Evolutionary conservation across 768 basidiomycete species (phyloP), one percentile per base, ranked within the genome.

Genomic region (Hericium coralloides): DNA sequence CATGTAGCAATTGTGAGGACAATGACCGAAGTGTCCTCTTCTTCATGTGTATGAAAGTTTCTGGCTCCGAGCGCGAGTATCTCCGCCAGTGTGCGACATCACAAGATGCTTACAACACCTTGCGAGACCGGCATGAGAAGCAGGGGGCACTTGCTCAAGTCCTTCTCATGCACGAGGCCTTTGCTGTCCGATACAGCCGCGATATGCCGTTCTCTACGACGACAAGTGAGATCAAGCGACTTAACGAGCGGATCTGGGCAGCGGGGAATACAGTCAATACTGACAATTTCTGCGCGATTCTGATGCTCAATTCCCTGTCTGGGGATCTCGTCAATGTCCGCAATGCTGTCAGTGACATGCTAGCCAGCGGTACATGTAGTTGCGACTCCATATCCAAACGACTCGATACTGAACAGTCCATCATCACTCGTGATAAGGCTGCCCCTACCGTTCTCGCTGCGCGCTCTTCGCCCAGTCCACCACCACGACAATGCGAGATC

Each of bases 91-190:
- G 20, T 53, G 1, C 52, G 17, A 2, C 2, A 2, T 1, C 9
- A 0, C 0, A 2, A 1, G n/a, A 25, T 7, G 25, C 39, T 0
- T 23, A 18, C 22, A 12, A 3, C n/a, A 48, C 51, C 0, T 55
- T 70, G 1, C 54, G 47, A 12, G 41, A 38, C 0, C 50, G 65
- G 0, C 67, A 68, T 37, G 50, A 57, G n/a, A 36, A 66, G 25
- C 41, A 62, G 6, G 66, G 60, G 1, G 58, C 60, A 0, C 57
- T 65, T 12, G 54, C 58, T 0, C 67, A 68, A 22, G 59, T 64
- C 9, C 60, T 56, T 0, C 58, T 67, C 12, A 57, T 68, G 1
- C 55, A 67, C 7, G 50, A 52, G 25, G 23, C 50, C 3, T 37
- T 52, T 2, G 12, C 17, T 15, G 15, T 52, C 31, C 26, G 15